phyloP scores from a whole-genome alignment of 2,329 filamentous ascomycete species.

The Colletotrichum sp. region DNA sequence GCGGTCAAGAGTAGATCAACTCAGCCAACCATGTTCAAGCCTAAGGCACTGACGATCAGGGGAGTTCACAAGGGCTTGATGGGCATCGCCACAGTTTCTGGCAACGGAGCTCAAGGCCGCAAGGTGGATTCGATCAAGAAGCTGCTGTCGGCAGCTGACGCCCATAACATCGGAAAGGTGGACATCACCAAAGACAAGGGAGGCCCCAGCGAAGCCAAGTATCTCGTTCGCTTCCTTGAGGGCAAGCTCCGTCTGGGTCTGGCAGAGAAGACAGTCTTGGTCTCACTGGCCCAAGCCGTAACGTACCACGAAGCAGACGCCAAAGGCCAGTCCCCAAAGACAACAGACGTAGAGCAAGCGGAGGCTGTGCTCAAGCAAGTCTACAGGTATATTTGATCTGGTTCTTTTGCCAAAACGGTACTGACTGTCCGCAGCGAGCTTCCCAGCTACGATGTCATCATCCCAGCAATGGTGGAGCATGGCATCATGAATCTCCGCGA shows the following conservation, averaged over 20 bases:
- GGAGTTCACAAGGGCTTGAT: slow-evolving; percentile 90
- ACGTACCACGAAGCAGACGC: slow-evolving; percentile 81
- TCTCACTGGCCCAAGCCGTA: slow-evolving; percentile 87
- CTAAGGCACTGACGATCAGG: slow-evolving; percentile 84
- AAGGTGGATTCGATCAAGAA: slow-evolving; percentile 98
- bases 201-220: slow-evolving; percentile 94
- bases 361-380: slow-evolving; percentile 89
- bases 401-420: not conserved
- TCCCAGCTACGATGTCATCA: slow-evolving; percentile 93
- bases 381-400: slow-evolving; percentile 67
- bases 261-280: slow-evolving; percentile 90
- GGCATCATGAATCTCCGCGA: slow-evolving; percentile 85
- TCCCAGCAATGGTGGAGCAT: slow-evolving; percentile 86
- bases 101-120: slow-evolving; percentile 84
- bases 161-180: slow-evolving; percentile 74
- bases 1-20: slow-evolving; percentile 95
- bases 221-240: slow-evolving; percentile 88
- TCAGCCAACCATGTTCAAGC: slow-evolving; percentile 98
- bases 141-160: slow-evolving; percentile 87
- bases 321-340: slow-evolving; percentile 73
- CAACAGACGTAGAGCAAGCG: slow-evolving; percentile 80
- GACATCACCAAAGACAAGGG: slow-evolving; percentile 94
- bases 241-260: slow-evolving; percentile 92
- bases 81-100: slow-evolving; percentile 84
- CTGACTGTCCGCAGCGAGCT: slow-evolving; percentile 72